Evolutionary conservation across 805 yeast genomes (phyloP).

Genomic region (Sungouiozyma ichnusensis): DNA sequence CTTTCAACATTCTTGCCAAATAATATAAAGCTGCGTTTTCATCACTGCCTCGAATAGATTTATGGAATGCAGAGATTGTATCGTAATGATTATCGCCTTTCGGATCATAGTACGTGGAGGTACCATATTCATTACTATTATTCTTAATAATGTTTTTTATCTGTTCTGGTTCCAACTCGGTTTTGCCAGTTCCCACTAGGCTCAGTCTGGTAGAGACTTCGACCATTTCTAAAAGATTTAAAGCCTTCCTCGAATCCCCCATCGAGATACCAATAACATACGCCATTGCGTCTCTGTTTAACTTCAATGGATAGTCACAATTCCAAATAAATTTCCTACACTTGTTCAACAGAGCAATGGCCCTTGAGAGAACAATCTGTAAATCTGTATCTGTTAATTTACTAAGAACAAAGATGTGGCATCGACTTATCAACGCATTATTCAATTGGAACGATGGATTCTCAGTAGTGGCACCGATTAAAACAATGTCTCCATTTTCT

Average conservation of each 20-base stretch:
- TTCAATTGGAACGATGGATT: conserved; percentile 79
- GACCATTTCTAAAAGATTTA: conserved; percentile 68
- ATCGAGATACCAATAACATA: conserved; percentile 64
- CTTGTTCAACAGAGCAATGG: conserved; percentile 48
- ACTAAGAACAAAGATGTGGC: conserved; percentile 65
- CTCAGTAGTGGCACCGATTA: conserved; percentile 97
- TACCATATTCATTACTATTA: conserved; percentile 33
- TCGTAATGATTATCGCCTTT: conserved; percentile 92
- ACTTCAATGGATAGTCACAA: conserved; percentile 31
- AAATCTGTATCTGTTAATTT: conserved; percentile 43
- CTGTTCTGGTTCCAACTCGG: conserved; percentile 11
- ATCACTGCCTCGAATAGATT: conserved; percentile 80
- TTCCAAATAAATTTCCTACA: conserved; percentile 44
- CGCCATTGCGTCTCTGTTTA: conserved; percentile 48
- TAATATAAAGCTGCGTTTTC: conserved; percentile 87
- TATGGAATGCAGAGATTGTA: conserved; percentile 91
- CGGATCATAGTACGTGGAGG: conserved; percentile 50
- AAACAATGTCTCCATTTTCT: conserved; percentile 69
- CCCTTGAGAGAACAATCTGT: conserved; percentile 42
- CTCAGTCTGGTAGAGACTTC: conserved; percentile 55
- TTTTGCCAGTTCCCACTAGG: conserved; percentile 20
- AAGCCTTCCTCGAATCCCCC: conserved; percentile 83
- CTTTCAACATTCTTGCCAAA: conserved; percentile 75
- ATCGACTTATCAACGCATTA: conserved; percentile 73
- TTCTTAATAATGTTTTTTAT: conserved; percentile 37